Percentiles rank a stretch among this genome's conserved stretches.
phyloP scores from a whole-genome alignment of 2,329 filamentous ascomycete genomes.

The Fusarium pilosicola region DNA sequence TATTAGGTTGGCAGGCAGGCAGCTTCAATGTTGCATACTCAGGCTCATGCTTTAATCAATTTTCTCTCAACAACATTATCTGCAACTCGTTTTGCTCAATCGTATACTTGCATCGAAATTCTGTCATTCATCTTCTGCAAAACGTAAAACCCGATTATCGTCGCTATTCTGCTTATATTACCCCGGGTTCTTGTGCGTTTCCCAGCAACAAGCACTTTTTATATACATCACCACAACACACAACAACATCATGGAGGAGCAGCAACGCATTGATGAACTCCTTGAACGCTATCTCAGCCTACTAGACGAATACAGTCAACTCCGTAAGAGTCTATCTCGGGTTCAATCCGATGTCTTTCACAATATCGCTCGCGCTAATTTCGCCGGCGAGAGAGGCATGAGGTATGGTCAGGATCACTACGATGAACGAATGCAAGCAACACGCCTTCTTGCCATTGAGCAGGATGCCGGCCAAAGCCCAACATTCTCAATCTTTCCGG shows the following conservation, averaged over 20 bases:
- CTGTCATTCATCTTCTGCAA: background rate
- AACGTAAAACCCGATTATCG: too few relatives aligned
- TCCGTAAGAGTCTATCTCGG: conserved; percentile 63
- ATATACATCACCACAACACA: background rate
- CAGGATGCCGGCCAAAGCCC: conserved; percentile 23
- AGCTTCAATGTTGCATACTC: background rate
- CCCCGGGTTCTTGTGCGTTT: background rate
- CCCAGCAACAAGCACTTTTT: background rate
- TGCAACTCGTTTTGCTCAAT: background rate
- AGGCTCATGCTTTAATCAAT: background rate
- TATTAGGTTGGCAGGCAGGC: conserved; percentile 9
- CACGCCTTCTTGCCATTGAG: conserved; percentile 52
- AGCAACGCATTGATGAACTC: conserved; percentile 66
- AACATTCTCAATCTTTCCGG: conserved; percentile 31
- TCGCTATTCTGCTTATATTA: background rate
- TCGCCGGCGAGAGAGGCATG: conserved; percentile 69
- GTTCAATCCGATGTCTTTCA: conserved; percentile 67
- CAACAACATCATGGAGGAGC: conserved; percentile 39
- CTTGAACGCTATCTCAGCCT: conserved; percentile 73
- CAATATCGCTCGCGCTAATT: conserved; percentile 78
- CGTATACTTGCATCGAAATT: background rate
- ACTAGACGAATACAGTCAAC: conserved; percentile 72
- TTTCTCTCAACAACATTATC: conserved; percentile 1
- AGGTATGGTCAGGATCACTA: conserved; percentile 77
- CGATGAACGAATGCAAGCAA: conserved; percentile 77